These are phyloP conservation scores for Capsicum pubescens DNA, from an alignment of 257 asterid species.

Conservation along the genomic window DNA sequence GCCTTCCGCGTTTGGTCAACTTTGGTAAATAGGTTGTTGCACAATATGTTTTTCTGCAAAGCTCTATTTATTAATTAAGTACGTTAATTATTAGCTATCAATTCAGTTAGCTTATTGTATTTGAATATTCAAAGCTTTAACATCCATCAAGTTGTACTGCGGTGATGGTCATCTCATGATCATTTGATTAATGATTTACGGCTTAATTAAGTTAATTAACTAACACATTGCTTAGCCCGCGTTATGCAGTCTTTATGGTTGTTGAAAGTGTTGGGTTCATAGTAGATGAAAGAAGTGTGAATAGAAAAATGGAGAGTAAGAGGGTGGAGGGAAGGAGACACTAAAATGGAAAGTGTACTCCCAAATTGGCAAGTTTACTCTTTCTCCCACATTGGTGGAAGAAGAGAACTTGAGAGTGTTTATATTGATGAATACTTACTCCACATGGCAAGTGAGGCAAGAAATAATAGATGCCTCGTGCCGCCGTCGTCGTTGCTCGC, in stretches of 20 bases:
- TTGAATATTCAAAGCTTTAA: not conserved
- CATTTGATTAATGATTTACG: not conserved
- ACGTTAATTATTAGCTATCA: not conserved
- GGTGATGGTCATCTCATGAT: not conserved
- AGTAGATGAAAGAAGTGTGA: too few species aligned
- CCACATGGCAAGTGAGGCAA: too few species aligned
- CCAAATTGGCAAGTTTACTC: too few species aligned
- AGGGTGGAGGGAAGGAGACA: too few species aligned
- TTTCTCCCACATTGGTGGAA: too few species aligned
- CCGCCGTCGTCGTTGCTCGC: too few species aligned
- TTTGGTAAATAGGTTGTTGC: not conserved
- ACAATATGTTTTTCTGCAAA: not conserved
- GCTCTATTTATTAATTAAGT: not conserved
- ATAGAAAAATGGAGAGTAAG: too few species aligned
- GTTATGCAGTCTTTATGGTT: not conserved
- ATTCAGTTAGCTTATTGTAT: not conserved
- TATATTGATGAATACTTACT: too few species aligned
- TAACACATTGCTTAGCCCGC: not conserved
- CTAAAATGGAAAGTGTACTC: too few species aligned
- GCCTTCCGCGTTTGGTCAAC: slow-evolving; percentile 27
- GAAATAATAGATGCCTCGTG: too few species aligned
- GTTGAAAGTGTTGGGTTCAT: too few species aligned
- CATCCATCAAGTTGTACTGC: not conserved
- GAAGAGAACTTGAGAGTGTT: too few species aligned
- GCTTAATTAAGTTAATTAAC: not conserved